phyloP scores from a whole-genome alignment of 305 asterid species.

The Fraxinus latifolia region DNA sequence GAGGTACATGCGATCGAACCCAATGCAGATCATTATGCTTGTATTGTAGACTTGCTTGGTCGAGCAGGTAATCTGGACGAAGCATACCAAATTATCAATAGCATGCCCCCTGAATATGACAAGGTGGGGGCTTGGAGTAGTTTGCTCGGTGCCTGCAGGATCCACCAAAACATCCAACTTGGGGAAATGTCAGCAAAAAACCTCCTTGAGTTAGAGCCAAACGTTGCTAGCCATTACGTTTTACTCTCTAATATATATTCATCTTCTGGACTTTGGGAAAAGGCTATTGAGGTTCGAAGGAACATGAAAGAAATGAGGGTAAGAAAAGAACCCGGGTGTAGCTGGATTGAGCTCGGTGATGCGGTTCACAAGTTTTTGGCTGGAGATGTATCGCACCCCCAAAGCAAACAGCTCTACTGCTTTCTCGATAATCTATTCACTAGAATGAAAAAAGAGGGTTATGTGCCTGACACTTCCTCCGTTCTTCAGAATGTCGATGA shows the following conservation, averaged over 20 bases:
- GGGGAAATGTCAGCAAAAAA: constrained; percentile 66
- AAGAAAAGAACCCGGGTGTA: constrained; percentile 77
- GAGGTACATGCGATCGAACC: constrained; percentile 46
- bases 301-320: constrained; percentile 62
- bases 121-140: constrained; percentile 75
- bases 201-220: constrained; percentile 59
- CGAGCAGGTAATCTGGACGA: constrained; percentile 71
- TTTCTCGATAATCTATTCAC: constrained; percentile 41
- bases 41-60: constrained; percentile 73
- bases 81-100: constrained; percentile 46
- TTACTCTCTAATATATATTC: constrained; percentile 73
- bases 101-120: constrained; percentile 49
- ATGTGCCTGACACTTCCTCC: constrained; percentile 73
- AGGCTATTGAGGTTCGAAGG: constrained; percentile 50
- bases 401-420: constrained; percentile 47
- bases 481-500: constrained; percentile 79
- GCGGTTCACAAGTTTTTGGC: constrained; percentile 73
- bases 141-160: constrained; percentile 67
- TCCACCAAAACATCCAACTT: constrained; percentile 59
- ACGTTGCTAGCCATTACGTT: constrained; percentile 72
- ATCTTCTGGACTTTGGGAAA: constrained; percentile 65
- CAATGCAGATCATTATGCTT: constrained; percentile 68
- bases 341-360: constrained; percentile 69
- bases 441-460: constrained; percentile 66
- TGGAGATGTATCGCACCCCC: constrained; percentile 64